Base-by-base conservation (phyloP, 2,329 filamentous ascomycete genomes). In the Aspergillus uvarum region DNA sequence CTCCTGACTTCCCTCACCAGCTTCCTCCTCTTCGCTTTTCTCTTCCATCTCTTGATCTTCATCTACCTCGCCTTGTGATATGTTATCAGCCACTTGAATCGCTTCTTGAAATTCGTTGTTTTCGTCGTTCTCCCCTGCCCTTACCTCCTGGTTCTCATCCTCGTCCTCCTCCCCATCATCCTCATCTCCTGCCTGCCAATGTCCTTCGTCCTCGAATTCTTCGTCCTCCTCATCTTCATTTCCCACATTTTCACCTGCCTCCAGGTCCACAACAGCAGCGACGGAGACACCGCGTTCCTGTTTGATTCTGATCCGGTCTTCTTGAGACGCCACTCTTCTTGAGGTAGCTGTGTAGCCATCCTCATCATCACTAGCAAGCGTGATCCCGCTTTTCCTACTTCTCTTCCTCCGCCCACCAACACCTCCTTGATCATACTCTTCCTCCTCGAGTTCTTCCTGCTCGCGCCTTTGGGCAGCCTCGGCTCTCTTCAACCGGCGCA, bases 401-500 rank as follows among this genome's bases (percentile, higher is more conserved):
- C 59, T 59, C 47, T 55, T 67, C 55, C 62, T 64, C 58, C 61
- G 49, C 59, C 29, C 55, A 47, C 53, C 26, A 55, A 24, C 48
- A 55, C n/a, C 16, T 10, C 48, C 16, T n/a, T 44, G 58, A 56
- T 62, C 63, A 44, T 56, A 47, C 44, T 67, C 67, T 29, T 67
- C 64, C 22, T 72, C 61, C 42, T 72, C 60, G 35, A 73, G 70
- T 32, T 77, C 75, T 51, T 76, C 71, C 31, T 63, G 65, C 49
- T 71, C 66, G 10, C 68, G 68, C 60, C 61, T 65, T 57, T 59
- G 54, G 24, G 63, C 58, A 24, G 69, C 72, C 53, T 75, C 63
- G 0, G 69, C 70, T 11, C 78, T 70, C 19, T 72, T 69, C 29
- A 80, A 74, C 31, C 75, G 72, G 19, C 77, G 68, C 22, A 76